Evolutionary conservation across 2,329 filamentous ascomycete species (phyloP).

Genomic region (Achaetomium macrosporum): DNA sequence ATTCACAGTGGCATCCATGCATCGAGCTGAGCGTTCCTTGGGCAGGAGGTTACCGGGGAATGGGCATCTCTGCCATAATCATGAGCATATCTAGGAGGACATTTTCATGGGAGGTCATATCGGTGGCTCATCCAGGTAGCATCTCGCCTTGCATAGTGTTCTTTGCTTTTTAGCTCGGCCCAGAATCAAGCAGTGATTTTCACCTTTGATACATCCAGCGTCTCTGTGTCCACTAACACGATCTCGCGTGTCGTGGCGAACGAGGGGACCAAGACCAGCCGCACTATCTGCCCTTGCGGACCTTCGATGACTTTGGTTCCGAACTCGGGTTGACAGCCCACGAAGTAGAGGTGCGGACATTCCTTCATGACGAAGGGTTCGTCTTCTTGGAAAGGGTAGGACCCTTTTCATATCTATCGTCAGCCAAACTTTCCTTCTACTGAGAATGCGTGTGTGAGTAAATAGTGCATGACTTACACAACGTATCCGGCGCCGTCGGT

Average conservation of each 20-base stretch:
- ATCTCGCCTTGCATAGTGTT: slow-evolving; percentile 1
- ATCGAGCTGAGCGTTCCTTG: slow-evolving; percentile 1
- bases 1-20: neutral
- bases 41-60: too few relatives aligned
- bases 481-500: slow-evolving; percentile 89
- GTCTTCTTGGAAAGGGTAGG: slow-evolving; percentile 90
- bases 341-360: slow-evolving; percentile 88
- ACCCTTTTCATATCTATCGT: slow-evolving; percentile 52
- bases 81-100: neutral
- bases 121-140: neutral
- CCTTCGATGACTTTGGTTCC: slow-evolving; percentile 65
- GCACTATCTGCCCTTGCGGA: slow-evolving; percentile 61
- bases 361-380: slow-evolving; percentile 83
- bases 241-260: slow-evolving; percentile 75
- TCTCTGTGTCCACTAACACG: slow-evolving; percentile 79
- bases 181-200: slow-evolving; percentile 38
- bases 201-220: slow-evolving; percentile 68
- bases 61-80: neutral
- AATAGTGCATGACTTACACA: slow-evolving; percentile 57
- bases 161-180: slow-evolving; percentile 1
- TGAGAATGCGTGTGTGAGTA: neutral
- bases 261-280: slow-evolving; percentile 75
- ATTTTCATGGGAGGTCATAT: neutral
- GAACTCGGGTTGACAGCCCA: slow-evolving; percentile 77
- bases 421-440: neutral